Evolutionary conservation across 805 yeast species (phyloP).

Genomic region (Saturnispora saitoi): DNA sequence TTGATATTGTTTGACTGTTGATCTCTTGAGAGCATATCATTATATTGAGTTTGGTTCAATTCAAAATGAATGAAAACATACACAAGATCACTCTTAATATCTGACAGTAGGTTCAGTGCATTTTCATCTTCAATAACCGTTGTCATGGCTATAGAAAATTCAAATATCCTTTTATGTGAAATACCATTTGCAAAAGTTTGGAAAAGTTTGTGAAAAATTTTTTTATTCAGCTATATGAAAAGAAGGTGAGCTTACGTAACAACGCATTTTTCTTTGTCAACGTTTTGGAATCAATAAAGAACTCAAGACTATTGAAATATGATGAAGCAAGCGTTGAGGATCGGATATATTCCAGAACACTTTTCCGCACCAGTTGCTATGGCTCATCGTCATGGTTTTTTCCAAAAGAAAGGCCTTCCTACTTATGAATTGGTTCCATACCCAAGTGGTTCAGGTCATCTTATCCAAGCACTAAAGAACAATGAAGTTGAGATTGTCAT

Average conservation of each 20-base stretch:
- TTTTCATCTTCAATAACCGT: neutral
- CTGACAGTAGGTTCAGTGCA: neutral
- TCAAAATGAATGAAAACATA: neutral
- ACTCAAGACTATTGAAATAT: neutral
- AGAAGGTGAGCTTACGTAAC: neutral
- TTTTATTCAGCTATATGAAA: slow-evolving; percentile 4
- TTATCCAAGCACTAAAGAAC: slow-evolving; percentile 61
- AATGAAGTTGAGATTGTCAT: slow-evolving; percentile 69
- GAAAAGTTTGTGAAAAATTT: neutral
- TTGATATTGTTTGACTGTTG: neutral
- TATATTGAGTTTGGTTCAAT: neutral
- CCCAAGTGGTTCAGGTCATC: slow-evolving; percentile 83
- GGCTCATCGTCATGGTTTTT: slow-evolving; percentile 55
- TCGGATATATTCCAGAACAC: slow-evolving; percentile 89
- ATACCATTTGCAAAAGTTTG: neutral
- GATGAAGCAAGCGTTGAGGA: slow-evolving; percentile 30
- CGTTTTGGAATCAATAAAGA: no score
- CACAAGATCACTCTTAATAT: neutral
- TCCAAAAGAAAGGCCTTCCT: slow-evolving; percentile 38
- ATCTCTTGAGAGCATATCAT: neutral
- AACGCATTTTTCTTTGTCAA: no score
- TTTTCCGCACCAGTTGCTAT: slow-evolving; percentile 80
- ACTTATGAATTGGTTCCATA: slow-evolving; percentile 54
- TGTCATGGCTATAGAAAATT: neutral
- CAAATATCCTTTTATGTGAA: no score